These are phyloP conservation scores for Pascua sp. DNA, from an alignment of 1,284 basidiomycete genomes.

Conservation along the genomic window DNA sequence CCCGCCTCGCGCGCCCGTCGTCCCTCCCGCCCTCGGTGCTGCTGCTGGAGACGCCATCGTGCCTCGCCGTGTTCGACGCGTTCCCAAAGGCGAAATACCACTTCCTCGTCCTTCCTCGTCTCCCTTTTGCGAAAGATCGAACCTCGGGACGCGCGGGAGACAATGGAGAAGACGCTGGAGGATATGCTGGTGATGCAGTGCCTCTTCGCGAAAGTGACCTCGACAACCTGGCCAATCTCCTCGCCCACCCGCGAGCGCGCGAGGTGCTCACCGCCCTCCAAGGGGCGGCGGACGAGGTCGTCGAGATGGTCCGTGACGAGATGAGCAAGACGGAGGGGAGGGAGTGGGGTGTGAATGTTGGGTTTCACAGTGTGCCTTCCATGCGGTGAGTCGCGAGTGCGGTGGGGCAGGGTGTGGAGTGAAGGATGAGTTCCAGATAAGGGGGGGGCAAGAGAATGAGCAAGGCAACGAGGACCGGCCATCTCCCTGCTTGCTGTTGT, in stretches of 20 bases:
- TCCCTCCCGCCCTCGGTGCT: constrained; percentile 60
- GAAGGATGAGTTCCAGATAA: background rate
- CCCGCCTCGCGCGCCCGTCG: constrained; percentile 54
- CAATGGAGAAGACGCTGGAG: constrained; percentile 1
- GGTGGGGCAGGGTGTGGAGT: background rate
- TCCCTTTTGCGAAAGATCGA: constrained; percentile 39
- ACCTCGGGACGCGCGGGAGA: too few species aligned
- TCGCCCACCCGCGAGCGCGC: constrained; percentile 51
- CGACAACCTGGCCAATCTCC: constrained; percentile 60
- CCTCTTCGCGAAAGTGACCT: constrained; percentile 49
- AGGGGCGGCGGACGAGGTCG: constrained; percentile 58
- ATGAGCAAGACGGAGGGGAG: constrained; percentile 76
- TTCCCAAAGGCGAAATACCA: constrained; percentile 84
- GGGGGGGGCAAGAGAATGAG: background rate
- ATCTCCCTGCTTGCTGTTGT: background rate
- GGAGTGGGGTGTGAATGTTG: constrained; percentile 72
- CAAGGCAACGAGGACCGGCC: too few species aligned
- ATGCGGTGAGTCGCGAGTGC: constrained; percentile 52
- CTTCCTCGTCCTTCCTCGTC: constrained; percentile 70
- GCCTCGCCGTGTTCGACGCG: constrained; percentile 75
- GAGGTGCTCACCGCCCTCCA: constrained; percentile 58
- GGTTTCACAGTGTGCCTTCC: constrained; percentile 77
- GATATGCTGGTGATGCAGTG: background rate
- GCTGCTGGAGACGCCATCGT: constrained; percentile 60
- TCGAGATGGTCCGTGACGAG: constrained; percentile 67